Evolutionary conservation across 768 basidiomycete genomes (phyloP).

Genomic region (Hypsizygus marmoreus): DNA sequence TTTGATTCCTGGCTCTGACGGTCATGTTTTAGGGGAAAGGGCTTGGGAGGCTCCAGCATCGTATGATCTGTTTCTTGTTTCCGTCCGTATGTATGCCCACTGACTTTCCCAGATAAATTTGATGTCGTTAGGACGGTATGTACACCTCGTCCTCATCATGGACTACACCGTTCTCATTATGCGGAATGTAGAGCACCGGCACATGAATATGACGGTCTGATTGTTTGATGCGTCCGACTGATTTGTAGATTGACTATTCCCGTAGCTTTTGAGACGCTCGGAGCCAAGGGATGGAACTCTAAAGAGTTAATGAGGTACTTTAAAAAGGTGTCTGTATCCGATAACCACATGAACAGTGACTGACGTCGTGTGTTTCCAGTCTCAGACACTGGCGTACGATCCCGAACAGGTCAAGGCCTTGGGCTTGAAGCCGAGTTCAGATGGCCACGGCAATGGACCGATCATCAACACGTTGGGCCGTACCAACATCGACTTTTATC

Average conservation of each 20-base stretch:
- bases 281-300: slow-evolving; percentile 17
- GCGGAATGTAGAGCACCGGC: slow-evolving; percentile 15
- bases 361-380: slow-evolving; percentile 3
- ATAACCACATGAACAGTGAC: background rate
- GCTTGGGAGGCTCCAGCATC: slow-evolving; percentile 18
- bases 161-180: background rate
- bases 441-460: slow-evolving; percentile 17
- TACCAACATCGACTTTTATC: slow-evolving; percentile 2
- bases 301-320: slow-evolving; percentile 16
- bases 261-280: slow-evolving; percentile 18
- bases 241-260: background rate
- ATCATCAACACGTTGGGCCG: slow-evolving; percentile 15
- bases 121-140: slow-evolving; percentile 19
- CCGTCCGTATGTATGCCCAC: background rate
- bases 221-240: background rate
- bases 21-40: slow-evolving; percentile 13
- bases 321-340: slow-evolving; percentile 11
- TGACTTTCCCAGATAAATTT: slow-evolving; percentile 10
- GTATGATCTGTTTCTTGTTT: slow-evolving; percentile 3
- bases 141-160: background rate
- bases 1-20: background rate
- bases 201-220: slow-evolving; percentile 17
- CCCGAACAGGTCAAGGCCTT: background rate
- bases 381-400: slow-evolving; percentile 11
- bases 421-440: slow-evolving; percentile 1